These are phyloP conservation scores for Ustilago sp. DNA, from an alignment of 1,284 basidiomycete species.

Conservation along the genomic window DNA sequence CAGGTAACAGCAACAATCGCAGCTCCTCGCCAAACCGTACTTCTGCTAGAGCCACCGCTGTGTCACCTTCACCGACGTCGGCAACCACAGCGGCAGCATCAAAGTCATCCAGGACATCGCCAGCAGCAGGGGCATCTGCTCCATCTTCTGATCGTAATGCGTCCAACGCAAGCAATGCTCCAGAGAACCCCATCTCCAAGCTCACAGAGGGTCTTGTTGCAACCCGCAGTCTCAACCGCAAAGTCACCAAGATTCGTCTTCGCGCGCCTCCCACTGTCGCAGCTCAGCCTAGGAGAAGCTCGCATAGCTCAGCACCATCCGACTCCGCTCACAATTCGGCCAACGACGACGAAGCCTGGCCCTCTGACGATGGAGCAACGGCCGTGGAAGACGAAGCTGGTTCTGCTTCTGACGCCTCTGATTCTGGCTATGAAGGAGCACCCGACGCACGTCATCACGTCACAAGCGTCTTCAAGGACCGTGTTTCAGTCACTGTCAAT, in stretches of 20 bases:
- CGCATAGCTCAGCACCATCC: conserved; percentile 39
- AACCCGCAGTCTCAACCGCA: conserved; percentile 55
- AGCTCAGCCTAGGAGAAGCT: conserved; percentile 39
- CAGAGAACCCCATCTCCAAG: conserved; percentile 41
- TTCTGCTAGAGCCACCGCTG: conserved; percentile 42
- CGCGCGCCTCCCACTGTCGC: conserved; percentile 37
- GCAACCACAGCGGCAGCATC: conserved; percentile 29
- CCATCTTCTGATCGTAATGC: conserved; percentile 15
- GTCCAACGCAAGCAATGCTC: background rate
- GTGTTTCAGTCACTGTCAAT: conserved; percentile 57
- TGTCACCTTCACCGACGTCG: conserved; percentile 38
- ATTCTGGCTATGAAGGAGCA: conserved; percentile 43
- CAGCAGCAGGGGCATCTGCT: background rate
- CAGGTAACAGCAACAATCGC: conserved; percentile 12
- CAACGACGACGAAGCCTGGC: conserved; percentile 53
- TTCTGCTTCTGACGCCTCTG: conserved; percentile 51
- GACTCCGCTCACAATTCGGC: conserved; percentile 40
- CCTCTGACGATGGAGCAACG: conserved; percentile 53
- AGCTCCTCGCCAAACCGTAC: conserved; percentile 34
- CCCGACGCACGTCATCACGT: conserved; percentile 29
- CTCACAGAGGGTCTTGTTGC: conserved; percentile 53
- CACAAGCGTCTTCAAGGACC: conserved; percentile 50
- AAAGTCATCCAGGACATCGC: conserved; percentile 15
- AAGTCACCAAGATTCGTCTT: conserved; percentile 54
- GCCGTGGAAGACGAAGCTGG: conserved; percentile 53